Evolutionary conservation across 768 basidiomycete species (phyloP), one percentile per base, ranked within the genome.

Genomic region (Leccinum ochraceum): DNA sequence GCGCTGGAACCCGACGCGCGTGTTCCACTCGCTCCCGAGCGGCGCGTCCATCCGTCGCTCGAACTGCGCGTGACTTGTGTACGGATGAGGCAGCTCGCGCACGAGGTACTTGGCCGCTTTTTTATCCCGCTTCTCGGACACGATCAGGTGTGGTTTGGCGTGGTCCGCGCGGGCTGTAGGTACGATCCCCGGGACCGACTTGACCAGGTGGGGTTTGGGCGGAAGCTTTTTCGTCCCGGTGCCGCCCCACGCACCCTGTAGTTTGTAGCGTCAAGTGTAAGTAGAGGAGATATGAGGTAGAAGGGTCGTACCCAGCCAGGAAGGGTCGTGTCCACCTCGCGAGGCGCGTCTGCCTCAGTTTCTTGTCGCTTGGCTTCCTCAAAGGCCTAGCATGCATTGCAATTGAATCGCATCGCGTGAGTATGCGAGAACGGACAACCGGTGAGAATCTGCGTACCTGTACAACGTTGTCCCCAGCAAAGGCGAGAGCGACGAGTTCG

Each of bases 381-480:
- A 69, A 99, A 99, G 57, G 90, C 89, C 93, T 95, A 50, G 16
- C 26, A 26, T 44, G 66, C 26, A 54, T 58, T 28, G 56, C 52
- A 46, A n/a, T 20, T 10, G 37, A 39, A 39, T 39, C 51, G 65
- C 34, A 54, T 58, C n/a, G 57, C 53, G 54, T 28, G 53, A 48
- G 50, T 37, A 3, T 11, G 3, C 3, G 4, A 13, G 10, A 6
- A 2, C 24, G 24, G 20, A 22, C 22, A 5, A 26, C 4, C 20
- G 6, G 20, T 8, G 20, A 14, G n/a, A 10, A 6, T 8, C 3
- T 30, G 69, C 86, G 36, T 67, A 94, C 94, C 76, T 90, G 87
- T 6, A 97, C 87, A 34, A 98, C 96, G 64, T 98, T 93, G 74
- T 99, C 97, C 3, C 94, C 95, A 2, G 95, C 96, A 77, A 99